Conservation (phyloP, 305 asterid species). For the Plantago rigida region DNA sequence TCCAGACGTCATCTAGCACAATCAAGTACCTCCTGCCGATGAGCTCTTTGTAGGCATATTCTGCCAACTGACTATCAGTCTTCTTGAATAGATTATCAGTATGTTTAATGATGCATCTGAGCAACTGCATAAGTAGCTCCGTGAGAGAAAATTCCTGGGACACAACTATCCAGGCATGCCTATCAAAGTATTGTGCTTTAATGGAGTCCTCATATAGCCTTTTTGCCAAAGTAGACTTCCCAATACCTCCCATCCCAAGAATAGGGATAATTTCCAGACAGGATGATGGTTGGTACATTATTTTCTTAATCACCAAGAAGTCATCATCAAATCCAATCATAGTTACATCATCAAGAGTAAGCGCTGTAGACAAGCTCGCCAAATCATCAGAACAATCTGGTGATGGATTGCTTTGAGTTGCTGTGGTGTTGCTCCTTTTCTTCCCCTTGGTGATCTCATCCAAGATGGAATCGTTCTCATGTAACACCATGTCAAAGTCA, state of each 20-base stretch:
- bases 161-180: constrained; percentile 18
- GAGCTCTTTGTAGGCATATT: constrained; percentile 2
- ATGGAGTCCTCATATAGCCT: constrained; percentile 6
- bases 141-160: constrained; percentile 13
- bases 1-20: constrained; percentile 32
- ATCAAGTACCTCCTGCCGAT: constrained; percentile 25
- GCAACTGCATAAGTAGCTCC: constrained; percentile 7
- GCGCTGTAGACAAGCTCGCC: too few relatives aligned
- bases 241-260: constrained; percentile 24
- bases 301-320: not conserved
- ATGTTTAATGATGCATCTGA: not conserved
- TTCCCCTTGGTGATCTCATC: too few relatives aligned
- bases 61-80: not conserved
- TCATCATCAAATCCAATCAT: constrained; percentile 6
- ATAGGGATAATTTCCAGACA: constrained; percentile 12
- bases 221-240: constrained; percentile 26
- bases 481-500: too few relatives aligned
- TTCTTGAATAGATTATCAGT: not conserved
- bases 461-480: too few relatives aligned
- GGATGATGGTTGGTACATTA: not conserved
- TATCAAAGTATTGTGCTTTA: constrained; percentile 6
- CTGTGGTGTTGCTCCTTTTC: too few relatives aligned
- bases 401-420: too few relatives aligned
- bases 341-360: too few relatives aligned
- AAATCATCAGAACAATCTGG: too few relatives aligned